phyloP scores from a whole-genome alignment of 1,139 yeast species.

The Protomyces gravidus region DNA sequence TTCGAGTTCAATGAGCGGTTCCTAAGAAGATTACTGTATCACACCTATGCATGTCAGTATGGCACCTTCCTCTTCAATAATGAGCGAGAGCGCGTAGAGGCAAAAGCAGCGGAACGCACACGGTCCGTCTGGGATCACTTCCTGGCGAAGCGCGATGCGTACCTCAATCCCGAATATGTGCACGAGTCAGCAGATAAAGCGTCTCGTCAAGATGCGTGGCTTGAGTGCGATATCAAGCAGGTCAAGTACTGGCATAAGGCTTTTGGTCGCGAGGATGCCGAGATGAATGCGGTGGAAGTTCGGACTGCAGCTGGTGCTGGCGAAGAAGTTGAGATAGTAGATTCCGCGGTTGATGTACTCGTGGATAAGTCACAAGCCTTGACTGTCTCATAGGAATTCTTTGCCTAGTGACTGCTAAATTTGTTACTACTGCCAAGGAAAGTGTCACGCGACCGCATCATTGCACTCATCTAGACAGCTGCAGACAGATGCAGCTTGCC shows the following conservation, averaged over 20 bases:
- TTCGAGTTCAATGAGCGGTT: constrained; percentile 91
- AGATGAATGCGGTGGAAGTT: constrained; percentile 52
- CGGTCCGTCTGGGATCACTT: constrained; percentile 93
- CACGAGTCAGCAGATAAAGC: constrained; percentile 33
- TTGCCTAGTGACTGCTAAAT: not conserved
- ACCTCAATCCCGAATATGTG: constrained; percentile 52
- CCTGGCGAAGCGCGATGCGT: constrained; percentile 68
- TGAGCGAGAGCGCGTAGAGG: constrained; percentile 56
- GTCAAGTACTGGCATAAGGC: constrained; percentile 85
- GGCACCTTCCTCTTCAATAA: constrained; percentile 80
- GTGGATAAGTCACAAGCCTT: not conserved
- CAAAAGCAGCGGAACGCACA: constrained; percentile 49
- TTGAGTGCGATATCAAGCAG: constrained; percentile 63
- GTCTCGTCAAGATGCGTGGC: constrained; percentile 46
- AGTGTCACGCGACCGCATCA: not conserved
- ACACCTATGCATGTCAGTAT: constrained; percentile 87
- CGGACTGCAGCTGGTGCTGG: constrained; percentile 24
- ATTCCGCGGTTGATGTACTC: not conserved
- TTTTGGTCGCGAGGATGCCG: constrained; percentile 72
- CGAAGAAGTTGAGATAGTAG: not conserved
- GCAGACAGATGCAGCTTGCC: not conserved
- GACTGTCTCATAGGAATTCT: not conserved
- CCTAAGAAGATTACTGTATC: constrained; percentile 75
- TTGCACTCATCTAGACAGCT: not conserved
- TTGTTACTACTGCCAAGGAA: not conserved